Evolutionary conservation across 2,329 filamentous ascomycete genomes (phyloP).

Genomic region (Pezicula neosporulosa): DNA sequence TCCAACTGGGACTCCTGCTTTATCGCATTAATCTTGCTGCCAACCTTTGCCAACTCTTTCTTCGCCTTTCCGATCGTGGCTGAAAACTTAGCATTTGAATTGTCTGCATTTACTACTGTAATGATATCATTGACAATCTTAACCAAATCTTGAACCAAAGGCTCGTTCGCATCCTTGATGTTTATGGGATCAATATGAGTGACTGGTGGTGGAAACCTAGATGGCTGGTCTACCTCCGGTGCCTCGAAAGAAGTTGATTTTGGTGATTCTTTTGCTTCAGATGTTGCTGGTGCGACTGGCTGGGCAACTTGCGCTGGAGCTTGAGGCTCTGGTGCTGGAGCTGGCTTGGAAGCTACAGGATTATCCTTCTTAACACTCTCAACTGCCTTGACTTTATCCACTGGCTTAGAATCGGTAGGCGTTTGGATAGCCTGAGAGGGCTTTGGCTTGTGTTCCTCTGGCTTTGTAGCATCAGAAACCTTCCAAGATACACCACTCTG

Average conservation of each 20-base stretch:
- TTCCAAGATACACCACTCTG: conserved; percentile 84
- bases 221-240: conserved; percentile 65
- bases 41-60: conserved; percentile 73
- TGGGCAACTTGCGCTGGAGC: conserved; percentile 12
- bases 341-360: conserved; percentile 13
- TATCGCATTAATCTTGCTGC: conserved; percentile 71
- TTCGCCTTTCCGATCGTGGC: conserved; percentile 83
- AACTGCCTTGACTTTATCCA: conserved; percentile 27
- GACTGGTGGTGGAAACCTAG: conserved; percentile 55
- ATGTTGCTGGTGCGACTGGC: conserved; percentile 1
- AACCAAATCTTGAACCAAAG: conserved; percentile 87
- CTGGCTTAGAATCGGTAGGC: conserved; percentile 21
- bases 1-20: conserved; percentile 70
- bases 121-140: conserved; percentile 97
- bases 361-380: conserved; percentile 31
- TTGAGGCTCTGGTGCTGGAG: conserved; percentile 16
- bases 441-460: conserved; percentile 17
- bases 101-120: conserved; percentile 85
- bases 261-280: conserved; percentile 1
- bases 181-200: conserved; percentile 74
- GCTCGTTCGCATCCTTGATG: conserved; percentile 74
- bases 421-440: conserved; percentile 21
- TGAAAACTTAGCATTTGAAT: conserved; percentile 72
- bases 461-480: conserved; percentile 55
- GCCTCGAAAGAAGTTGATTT: conserved; percentile 32